These are phyloP conservation scores for Fusarium newnesense DNA, from an alignment of 2,329 filamentous ascomycete genomes.

Conservation along the genomic window DNA sequence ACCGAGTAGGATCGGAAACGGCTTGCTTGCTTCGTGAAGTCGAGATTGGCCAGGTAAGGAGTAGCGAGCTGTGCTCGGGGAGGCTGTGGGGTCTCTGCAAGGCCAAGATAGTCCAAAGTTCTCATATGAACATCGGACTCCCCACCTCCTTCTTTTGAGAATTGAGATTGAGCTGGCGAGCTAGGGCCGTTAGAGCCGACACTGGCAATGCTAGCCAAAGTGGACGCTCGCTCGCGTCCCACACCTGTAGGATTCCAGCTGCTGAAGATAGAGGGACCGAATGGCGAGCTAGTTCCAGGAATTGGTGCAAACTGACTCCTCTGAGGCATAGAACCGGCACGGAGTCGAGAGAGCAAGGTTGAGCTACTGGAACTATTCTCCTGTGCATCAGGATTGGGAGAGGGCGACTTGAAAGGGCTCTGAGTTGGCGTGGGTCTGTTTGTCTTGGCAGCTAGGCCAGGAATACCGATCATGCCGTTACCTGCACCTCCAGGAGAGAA, in stretches of 20 bases:
- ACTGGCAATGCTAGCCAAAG: slow-evolving; percentile 83
- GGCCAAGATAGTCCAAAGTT: slow-evolving; percentile 93
- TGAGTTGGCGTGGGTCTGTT: slow-evolving; percentile 87
- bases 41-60: slow-evolving; percentile 79
- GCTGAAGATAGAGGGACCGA: slow-evolving; percentile 90
- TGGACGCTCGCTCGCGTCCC: slow-evolving; percentile 84
- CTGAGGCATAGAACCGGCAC: slow-evolving; percentile 95
- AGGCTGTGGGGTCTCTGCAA: slow-evolving; percentile 92
- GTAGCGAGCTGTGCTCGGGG: slow-evolving; percentile 78
- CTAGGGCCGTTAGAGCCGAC: slow-evolving; percentile 90
- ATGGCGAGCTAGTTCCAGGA: slow-evolving; percentile 71
- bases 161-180: slow-evolving; percentile 86
- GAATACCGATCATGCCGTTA: slow-evolving; percentile 67
- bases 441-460: slow-evolving; percentile 75
- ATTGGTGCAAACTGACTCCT: slow-evolving; percentile 74
- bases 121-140: slow-evolving; percentile 90
- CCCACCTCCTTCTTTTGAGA: slow-evolving; percentile 83
- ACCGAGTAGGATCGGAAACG: slow-evolving; percentile 97
- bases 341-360: slow-evolving; percentile 82
- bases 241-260: slow-evolving; percentile 77
- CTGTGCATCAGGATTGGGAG: slow-evolving; percentile 63
- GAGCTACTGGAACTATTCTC: slow-evolving; percentile 67
- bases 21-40: slow-evolving; percentile 81
- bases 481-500: slow-evolving; percentile 82
- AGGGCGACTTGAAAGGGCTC: slow-evolving; percentile 81